Conservation (phyloP, 1,284 basidiomycete species). For the Sphaerobolus stellatus region DNA sequence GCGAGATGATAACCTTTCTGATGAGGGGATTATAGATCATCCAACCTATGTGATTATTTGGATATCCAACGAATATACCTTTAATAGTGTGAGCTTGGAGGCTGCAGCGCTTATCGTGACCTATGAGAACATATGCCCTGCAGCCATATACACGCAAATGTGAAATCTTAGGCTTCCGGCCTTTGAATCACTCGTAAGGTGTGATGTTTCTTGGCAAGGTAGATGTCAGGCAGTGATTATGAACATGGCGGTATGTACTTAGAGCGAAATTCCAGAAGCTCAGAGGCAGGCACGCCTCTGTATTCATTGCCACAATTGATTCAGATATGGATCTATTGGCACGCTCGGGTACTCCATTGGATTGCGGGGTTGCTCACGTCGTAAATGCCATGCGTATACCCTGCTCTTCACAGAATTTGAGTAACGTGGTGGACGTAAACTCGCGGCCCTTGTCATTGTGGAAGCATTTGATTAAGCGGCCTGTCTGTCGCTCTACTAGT, state of each 20-base stretch:
- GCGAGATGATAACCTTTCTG: slow-evolving; percentile 22
- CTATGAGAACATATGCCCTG: slow-evolving; percentile 33
- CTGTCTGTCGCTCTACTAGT: slow-evolving; percentile 21
- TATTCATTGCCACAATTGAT: slow-evolving; percentile 1
- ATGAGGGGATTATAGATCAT: slow-evolving; percentile 29
- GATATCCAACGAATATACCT: slow-evolving; percentile 39
- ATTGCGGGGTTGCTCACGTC: slow-evolving; percentile 19
- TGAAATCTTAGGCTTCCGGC: slow-evolving; percentile 27
- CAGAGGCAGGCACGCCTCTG: slow-evolving; percentile 14
- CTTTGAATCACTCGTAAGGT: slow-evolving; percentile 5
- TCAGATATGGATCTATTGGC: slow-evolving; percentile 20
- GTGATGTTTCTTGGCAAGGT: slow-evolving; percentile 3
- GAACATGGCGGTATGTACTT: slow-evolving; percentile 13
- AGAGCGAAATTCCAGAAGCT: slow-evolving; percentile 18
- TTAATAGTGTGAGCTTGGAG: slow-evolving; percentile 32
- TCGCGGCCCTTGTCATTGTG: slow-evolving; percentile 31
- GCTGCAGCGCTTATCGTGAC: slow-evolving; percentile 28
- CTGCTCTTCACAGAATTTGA: slow-evolving; percentile 25
- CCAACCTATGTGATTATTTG: slow-evolving; percentile 28
- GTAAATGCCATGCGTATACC: slow-evolving; percentile 24
- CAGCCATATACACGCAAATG: slow-evolving; percentile 34
- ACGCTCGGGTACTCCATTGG: slow-evolving; percentile 30
- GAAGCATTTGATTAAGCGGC: slow-evolving; percentile 21
- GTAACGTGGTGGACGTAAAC: slow-evolving; percentile 29
- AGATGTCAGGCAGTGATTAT: slow-evolving; percentile 14